These are phyloP conservation scores for Geosmithia putterillii DNA, from an alignment of 2,329 filamentous ascomycete species.

Conservation along the genomic window DNA sequence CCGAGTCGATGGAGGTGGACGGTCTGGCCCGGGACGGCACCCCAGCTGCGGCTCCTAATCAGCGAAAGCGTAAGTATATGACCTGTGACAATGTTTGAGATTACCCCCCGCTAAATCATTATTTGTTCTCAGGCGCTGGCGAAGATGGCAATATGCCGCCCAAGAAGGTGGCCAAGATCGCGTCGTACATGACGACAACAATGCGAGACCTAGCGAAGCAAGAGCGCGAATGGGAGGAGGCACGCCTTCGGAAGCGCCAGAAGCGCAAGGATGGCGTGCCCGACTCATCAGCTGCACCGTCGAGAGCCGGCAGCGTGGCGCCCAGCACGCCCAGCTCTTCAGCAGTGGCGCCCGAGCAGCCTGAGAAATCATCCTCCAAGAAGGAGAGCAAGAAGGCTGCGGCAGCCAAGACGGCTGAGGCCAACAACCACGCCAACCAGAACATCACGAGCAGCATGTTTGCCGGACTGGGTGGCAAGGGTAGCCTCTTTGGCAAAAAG, in stretches of 20 bases:
- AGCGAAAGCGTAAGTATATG: constrained; percentile 44
- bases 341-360: constrained; percentile 43
- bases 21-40: constrained; percentile 22
- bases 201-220: constrained; percentile 50
- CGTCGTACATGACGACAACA: constrained; percentile 36
- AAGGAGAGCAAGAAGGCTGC: constrained; percentile 72
- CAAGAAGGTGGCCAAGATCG: constrained; percentile 33
- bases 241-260: constrained; percentile 53
- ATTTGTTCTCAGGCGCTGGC: constrained; percentile 20
- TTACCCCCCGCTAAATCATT: background rate
- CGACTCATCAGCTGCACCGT: constrained; percentile 32
- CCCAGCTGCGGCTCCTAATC: constrained; percentile 28
- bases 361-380: constrained; percentile 64
- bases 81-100: constrained; percentile 5
- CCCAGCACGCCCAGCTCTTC: constrained; percentile 46
- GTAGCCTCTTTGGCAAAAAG: constrained; percentile 43
- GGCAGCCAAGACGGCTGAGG: constrained; percentile 66
- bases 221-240: constrained; percentile 64
- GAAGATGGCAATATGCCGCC: constrained; percentile 23
- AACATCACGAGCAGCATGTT: constrained; percentile 75
- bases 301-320: constrained; percentile 43
- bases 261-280: constrained; percentile 47
- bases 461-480: constrained; percentile 49
- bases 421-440: constrained; percentile 66
- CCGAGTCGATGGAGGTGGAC: constrained; percentile 15